Conservation (phyloP, 2,329 filamentous ascomycete genomes). For the Sarocladium brachiariae region DNA sequence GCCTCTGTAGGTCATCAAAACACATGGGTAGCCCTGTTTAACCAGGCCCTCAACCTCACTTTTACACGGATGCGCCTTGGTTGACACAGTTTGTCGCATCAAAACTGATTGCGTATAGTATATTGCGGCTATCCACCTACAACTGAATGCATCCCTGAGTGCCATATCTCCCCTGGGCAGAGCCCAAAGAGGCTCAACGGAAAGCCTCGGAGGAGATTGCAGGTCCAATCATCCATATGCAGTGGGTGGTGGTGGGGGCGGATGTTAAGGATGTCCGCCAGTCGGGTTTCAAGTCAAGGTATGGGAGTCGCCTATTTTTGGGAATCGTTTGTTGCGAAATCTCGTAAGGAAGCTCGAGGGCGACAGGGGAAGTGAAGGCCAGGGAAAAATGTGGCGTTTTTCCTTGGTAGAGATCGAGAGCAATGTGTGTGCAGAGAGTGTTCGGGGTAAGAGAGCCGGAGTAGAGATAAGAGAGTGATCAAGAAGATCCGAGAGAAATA, state of each 20-base stretch:
- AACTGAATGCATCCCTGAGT: conserved; percentile 9
- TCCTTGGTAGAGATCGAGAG: conserved; percentile 1
- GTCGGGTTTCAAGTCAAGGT: conserved; percentile 10
- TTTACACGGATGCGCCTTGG: no score
- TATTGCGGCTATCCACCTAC: conserved; percentile 11
- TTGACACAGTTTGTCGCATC: conserved; percentile 8
- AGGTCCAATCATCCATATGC: conserved; percentile 10
- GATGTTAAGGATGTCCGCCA: conserved; percentile 9
- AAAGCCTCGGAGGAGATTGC: not conserved
- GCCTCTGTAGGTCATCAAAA: no score
- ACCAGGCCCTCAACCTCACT: no score
- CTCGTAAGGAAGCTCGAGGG: not conserved
- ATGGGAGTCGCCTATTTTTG: conserved; percentile 14
- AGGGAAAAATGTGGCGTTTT: not conserved
- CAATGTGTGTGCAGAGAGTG: conserved; percentile 13
- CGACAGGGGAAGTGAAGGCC: not conserved
- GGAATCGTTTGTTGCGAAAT: conserved; percentile 18
- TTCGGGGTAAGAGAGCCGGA: conserved; percentile 5
- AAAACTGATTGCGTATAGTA: conserved; percentile 4
- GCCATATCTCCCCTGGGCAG: not conserved
- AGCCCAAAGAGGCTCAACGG: not conserved
- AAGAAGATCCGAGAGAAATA: not conserved
- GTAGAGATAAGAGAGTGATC: not conserved
- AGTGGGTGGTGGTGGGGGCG: conserved; percentile 8
- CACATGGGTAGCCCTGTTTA: no score